Evolutionary conservation across 2,329 filamentous ascomycete genomes (phyloP).

Genomic region (Pseudovirgaria hyperparasitica): DNA sequence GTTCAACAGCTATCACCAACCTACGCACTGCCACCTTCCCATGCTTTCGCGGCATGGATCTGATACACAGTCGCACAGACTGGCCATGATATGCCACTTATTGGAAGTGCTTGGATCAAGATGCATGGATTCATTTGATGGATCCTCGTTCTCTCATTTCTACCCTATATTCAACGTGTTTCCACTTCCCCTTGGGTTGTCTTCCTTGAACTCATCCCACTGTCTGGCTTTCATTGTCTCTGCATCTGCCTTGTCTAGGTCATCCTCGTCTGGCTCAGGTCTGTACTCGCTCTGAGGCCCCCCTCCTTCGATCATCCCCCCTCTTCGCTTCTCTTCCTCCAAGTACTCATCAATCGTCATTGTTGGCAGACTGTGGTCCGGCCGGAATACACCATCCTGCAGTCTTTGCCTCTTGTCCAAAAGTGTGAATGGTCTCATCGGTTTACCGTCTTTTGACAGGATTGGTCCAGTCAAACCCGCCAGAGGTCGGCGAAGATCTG

Average conservation of each 20-base stretch:
- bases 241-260: slow-evolving; percentile 72
- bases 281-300: slow-evolving; percentile 59
- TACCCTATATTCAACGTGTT: slow-evolving; percentile 73
- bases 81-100: too few relatives aligned
- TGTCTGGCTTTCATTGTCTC: slow-evolving; percentile 87
- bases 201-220: slow-evolving; percentile 92
- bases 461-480: slow-evolving; percentile 50
- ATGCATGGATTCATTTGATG: too few relatives aligned
- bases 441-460: slow-evolving; percentile 66
- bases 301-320: slow-evolving; percentile 83
- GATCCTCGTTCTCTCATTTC: neutral
- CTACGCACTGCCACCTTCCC: too few relatives aligned
- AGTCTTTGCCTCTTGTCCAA: slow-evolving; percentile 64
- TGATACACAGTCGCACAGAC: too few relatives aligned
- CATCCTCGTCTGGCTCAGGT: slow-evolving; percentile 75
- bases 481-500: too few relatives aligned
- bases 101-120: too few relatives aligned
- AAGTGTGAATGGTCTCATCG: slow-evolving; percentile 81
- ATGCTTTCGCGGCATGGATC: too few relatives aligned
- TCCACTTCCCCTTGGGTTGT: slow-evolving; percentile 71
- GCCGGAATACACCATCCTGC: slow-evolving; percentile 69
- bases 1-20: too few relatives aligned
- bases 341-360: slow-evolving; percentile 98
- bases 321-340: slow-evolving; percentile 73
- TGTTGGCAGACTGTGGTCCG: slow-evolving; percentile 86